phyloP scores from a whole-genome alignment of 2,329 filamentous ascomycete species.

The Epichloe glyceriae region DNA sequence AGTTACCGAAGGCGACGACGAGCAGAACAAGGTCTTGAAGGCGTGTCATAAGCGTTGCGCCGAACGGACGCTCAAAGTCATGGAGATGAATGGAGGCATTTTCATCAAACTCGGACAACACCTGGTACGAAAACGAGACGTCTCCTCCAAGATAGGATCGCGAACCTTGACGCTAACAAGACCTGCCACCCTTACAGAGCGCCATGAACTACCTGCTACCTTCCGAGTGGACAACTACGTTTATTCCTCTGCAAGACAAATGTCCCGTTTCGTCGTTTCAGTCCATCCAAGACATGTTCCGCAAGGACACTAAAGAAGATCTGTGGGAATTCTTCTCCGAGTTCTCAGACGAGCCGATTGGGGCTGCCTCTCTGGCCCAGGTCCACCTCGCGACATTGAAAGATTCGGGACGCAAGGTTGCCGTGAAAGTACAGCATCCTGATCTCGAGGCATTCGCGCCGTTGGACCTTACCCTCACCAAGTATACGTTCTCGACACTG shows the following conservation, averaged over 20 bases:
- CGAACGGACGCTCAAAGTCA: constrained; percentile 66
- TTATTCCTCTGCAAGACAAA: constrained; percentile 89
- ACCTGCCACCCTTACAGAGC: constrained; percentile 36
- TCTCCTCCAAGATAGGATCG: not conserved
- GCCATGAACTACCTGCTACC: constrained; percentile 93
- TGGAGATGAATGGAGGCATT: constrained; percentile 95
- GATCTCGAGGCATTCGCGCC: constrained; percentile 78
- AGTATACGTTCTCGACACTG: constrained; percentile 77
- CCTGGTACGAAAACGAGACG: constrained; percentile 36
- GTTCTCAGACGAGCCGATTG: constrained; percentile 70
- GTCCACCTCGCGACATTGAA: constrained; percentile 80
- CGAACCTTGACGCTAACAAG: not conserved
- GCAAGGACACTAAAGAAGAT: constrained; percentile 64
- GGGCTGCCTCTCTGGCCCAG: constrained; percentile 86
- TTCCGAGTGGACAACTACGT: constrained; percentile 85
- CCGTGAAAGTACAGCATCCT: constrained; percentile 95
- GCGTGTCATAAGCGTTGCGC: constrained; percentile 90
- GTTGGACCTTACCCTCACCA: constrained; percentile 74
- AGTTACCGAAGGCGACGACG: constrained; percentile 45
- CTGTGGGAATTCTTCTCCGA: constrained; percentile 77
- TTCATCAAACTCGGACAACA: constrained; percentile 98
- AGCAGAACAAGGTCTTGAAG: constrained; percentile 56
- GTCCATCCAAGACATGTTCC: constrained; percentile 78
- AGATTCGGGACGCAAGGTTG: constrained; percentile 72
- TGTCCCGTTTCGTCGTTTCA: constrained; percentile 86